A percentile compares a stretch with the other conserved stretches of the same genome.
Evolutionary conservation across 352 stramenopile genomes (phyloP).

Genomic region (Phytophthora aleatoria): DNA sequence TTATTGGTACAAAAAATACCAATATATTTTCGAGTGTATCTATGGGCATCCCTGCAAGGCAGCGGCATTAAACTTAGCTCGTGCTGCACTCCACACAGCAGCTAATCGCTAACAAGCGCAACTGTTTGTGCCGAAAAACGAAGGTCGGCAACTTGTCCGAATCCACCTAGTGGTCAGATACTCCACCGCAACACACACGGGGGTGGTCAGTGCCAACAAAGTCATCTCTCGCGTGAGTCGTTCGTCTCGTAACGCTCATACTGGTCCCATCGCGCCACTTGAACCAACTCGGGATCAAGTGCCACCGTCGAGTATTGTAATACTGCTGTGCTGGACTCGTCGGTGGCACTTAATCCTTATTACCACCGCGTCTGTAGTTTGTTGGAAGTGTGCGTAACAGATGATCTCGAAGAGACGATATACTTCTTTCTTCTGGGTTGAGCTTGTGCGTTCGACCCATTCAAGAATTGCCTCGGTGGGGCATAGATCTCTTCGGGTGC

Average conservation of each 20-base stretch:
- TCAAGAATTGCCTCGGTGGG: slow-evolving; percentile 9
- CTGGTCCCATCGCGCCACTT: slow-evolving; percentile 25
- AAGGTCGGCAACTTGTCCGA: not conserved
- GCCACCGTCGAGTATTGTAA: not conserved
- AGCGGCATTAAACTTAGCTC: too few species aligned
- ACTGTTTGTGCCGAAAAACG: not conserved
- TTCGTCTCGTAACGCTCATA: slow-evolving; percentile 3
- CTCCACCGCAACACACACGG: not conserved
- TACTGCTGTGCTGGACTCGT: too few species aligned
- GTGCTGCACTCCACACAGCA: not conserved
- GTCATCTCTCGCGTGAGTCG: not conserved
- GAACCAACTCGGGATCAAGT: slow-evolving; percentile 8
- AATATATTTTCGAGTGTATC: too few species aligned
- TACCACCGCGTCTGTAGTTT: slow-evolving; percentile 20
- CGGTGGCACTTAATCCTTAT: not conserved
- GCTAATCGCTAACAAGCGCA: not conserved
- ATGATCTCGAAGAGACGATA: slow-evolving; percentile 14
- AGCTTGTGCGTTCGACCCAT: slow-evolving; percentile 3
- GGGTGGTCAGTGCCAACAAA: not conserved
- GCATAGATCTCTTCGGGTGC: not conserved
- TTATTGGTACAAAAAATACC: too few species aligned
- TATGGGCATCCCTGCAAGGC: too few species aligned
- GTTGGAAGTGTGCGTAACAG: slow-evolving; percentile 4
- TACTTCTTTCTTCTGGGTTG: not conserved
- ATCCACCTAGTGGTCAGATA: not conserved